Evolutionary conservation across 164 flowering plant species (phyloP).

Genomic region (Vitis rotundifolia): DNA sequence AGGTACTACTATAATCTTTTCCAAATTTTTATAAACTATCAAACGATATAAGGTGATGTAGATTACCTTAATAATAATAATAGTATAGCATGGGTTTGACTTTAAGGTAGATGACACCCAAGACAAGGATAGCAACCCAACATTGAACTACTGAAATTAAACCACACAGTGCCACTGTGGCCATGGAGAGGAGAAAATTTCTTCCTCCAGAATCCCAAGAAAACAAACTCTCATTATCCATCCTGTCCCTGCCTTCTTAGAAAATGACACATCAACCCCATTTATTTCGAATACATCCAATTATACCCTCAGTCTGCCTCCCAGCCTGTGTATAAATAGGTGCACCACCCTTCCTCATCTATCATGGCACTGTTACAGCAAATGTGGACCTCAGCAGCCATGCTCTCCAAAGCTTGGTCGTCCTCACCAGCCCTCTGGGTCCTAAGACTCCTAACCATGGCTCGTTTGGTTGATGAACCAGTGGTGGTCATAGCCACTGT

Average conservation of each 20-base stretch:
- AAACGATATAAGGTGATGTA: no score
- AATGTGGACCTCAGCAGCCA: slow-evolving; percentile 6
- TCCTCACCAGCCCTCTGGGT: not conserved
- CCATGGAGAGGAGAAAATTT: not conserved
- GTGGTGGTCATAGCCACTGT: not conserved
- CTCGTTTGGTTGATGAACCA: not conserved
- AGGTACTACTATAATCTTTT: no score
- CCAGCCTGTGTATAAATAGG: slow-evolving; percentile 23
- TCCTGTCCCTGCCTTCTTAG: slow-evolving; percentile 25
- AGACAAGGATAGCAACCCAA: no score
- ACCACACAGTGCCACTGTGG: no score
- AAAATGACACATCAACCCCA: slow-evolving; percentile 36
- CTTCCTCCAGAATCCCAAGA: slow-evolving; percentile 15
- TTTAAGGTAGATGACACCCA: no score
- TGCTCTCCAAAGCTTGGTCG: not conserved
- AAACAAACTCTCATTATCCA: slow-evolving; percentile 21
- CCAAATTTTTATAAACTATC: no score
- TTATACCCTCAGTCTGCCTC: slow-evolving; percentile 12
- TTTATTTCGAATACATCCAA: slow-evolving; percentile 6
- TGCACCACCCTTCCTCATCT: not conserved
- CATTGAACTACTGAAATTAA: no score
- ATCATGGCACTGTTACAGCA: slow-evolving; percentile 5
- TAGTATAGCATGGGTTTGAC: no score
- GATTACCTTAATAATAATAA: no score
- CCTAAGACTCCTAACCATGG: slow-evolving; percentile 6